A percentile compares a stretch with the other conserved stretches of the same genome.
Conservation (phyloP, 257 asterid genomes). For the Scutellaria barbata region DNA sequence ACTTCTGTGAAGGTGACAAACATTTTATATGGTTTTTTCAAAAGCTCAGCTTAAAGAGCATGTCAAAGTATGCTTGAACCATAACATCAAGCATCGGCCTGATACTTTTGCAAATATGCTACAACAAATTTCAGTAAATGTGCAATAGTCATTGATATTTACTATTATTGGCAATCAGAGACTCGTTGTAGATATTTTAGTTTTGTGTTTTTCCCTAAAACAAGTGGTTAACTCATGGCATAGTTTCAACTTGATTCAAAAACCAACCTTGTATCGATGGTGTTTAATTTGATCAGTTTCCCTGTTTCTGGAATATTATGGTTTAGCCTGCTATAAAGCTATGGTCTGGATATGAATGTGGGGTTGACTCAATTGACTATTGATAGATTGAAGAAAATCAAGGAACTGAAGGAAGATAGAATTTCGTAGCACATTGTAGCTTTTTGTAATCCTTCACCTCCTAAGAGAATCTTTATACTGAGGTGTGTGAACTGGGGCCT, state of each 20-base stretch:
- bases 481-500: background rate
- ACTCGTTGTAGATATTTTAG: background rate
- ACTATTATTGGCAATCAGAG: background rate
- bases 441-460: background rate
- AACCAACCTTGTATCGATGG: background rate
- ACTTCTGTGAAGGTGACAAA: background rate
- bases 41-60: background rate
- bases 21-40: background rate
- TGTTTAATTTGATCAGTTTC: background rate
- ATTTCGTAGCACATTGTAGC: background rate
- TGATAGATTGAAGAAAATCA: too few relatives aligned
- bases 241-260: background rate
- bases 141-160: background rate
- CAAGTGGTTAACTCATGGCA: background rate
- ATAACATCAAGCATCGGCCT: background rate
- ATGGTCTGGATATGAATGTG: background rate
- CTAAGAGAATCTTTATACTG: background rate
- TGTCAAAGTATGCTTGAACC: background rate
- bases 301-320: constrained; percentile 5
- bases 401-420: constrained; percentile 11
- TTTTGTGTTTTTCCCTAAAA: background rate
- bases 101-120: constrained; percentile 1
- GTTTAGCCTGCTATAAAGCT: constrained; percentile 8
- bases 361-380: background rate
- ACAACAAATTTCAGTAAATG: background rate